phyloP scores from a whole-genome alignment of 2,329 filamentous ascomycete species.

The Neocucurbitaria cava region DNA sequence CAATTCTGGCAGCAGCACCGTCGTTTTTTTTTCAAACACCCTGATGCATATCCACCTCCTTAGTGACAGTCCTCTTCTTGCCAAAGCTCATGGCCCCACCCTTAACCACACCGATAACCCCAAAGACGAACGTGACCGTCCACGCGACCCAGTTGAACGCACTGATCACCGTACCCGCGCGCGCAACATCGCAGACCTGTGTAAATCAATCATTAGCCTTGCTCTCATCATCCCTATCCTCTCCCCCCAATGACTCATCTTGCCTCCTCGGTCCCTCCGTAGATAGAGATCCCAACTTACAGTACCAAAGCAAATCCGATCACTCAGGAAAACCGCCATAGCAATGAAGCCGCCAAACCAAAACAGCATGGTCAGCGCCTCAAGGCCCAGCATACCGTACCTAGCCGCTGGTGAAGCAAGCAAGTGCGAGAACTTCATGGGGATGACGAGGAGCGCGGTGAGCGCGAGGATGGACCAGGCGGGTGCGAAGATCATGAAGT shows the following conservation, averaged over 20 bases:
- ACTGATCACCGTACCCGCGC: slow-evolving; percentile 71
- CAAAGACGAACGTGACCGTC: slow-evolving; percentile 51
- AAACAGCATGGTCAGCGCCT: slow-evolving; percentile 79
- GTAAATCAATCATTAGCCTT: not conserved
- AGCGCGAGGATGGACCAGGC: slow-evolving; percentile 75
- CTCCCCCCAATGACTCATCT: not conserved
- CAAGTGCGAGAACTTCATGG: slow-evolving; percentile 60
- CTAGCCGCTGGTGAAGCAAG: slow-evolving; percentile 63
- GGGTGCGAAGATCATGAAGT: slow-evolving; percentile 81
- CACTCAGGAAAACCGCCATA: slow-evolving; percentile 69
- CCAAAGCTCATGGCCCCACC: slow-evolving; percentile 12
- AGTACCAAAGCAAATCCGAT: slow-evolving; percentile 61
- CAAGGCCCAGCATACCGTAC: slow-evolving; percentile 65
- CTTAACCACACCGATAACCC: slow-evolving; percentile 43
- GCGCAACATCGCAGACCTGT: slow-evolving; percentile 63
- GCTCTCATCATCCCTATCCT: not conserved
- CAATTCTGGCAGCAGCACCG: not conserved
- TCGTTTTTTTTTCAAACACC: slow-evolving; percentile 40
- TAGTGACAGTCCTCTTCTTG: slow-evolving; percentile 18
- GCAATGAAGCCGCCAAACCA: slow-evolving; percentile 91
- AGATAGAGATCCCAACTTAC: slow-evolving; percentile 3
- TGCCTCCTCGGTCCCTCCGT: too few relatives aligned
- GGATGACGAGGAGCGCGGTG: slow-evolving; percentile 72
- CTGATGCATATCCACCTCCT: slow-evolving; percentile 50
- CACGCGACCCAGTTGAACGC: slow-evolving; percentile 66